Base-by-base conservation (phyloP, 768 basidiomycete genomes). In the Coprinellus micaceus region DNA sequence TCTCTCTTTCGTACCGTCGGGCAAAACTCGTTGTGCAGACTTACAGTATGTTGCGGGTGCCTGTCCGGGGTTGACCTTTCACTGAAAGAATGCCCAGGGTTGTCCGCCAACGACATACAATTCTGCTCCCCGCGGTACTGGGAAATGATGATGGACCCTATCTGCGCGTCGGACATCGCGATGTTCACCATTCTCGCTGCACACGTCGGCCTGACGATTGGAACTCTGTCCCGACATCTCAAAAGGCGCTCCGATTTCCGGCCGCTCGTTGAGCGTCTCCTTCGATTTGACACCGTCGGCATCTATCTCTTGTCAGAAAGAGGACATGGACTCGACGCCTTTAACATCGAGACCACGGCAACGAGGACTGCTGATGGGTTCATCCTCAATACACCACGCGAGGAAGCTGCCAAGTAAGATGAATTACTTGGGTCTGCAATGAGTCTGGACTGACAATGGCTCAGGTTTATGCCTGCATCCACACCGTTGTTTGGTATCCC, bases 311-410 rank as follows among this genome's bases (percentile, higher is more conserved):
- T 83, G 41, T 77, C 79, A 0, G 83, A 83, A 68, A 75, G 80
- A 9, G 82, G 80, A 1, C 84, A 85, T 56, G 83, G 82, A 13
- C 66, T 84, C n/a, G 83, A 84, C 45, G 77, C 82, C 1, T 77
- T 80, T 60, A 82, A 85, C 60, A 76, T 84, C 10, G 82, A 85
- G 64, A 85, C 84, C 6, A 85, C 82, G 13, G 84, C 82, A 11
- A 82, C 78, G 0, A 74, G 73, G 55, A 79, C 76, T 1, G 49
- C 68, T 2, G 69, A 77, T 56, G 83, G 82, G 2, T 84, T 79
- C 57, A 71, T 82, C 41, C 75, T 85, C 33, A 69, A 84, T 58
- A 81, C 83, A 0, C 82, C 82, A 36, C 68, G 78, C 36, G 78
- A 82, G 60, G 81, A 82, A 66, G 83, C 82, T 29, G 76, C 80